phyloP scores from a whole-genome alignment of 2,329 filamentous ascomycete genomes.

The Phialemonium atrogriseum region DNA sequence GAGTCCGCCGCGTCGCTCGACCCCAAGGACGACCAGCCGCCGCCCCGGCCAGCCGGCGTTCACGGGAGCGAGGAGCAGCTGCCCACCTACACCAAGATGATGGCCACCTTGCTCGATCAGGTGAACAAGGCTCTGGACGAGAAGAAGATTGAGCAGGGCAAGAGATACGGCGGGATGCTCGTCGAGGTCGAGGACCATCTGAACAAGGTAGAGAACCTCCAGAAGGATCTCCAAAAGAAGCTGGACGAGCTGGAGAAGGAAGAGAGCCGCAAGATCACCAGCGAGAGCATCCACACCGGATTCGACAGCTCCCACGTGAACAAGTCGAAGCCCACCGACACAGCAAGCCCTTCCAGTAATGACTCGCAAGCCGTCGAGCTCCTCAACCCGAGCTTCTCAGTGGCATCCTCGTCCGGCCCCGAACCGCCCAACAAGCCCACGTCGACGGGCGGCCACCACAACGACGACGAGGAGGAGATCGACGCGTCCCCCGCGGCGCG shows the following conservation, averaged over 20 bases:
- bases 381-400: constrained; percentile 57
- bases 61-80: constrained; percentile 65
- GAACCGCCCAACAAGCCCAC: constrained; percentile 15
- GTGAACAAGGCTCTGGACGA: constrained; percentile 80
- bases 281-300: constrained; percentile 77
- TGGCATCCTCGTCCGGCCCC: constrained; percentile 23
- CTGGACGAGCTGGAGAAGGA: constrained; percentile 77
- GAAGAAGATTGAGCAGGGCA: constrained; percentile 54
- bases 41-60: constrained; percentile 68
- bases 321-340: constrained; percentile 38
- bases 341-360: constrained; percentile 37
- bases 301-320: constrained; percentile 81
- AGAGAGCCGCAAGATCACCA: constrained; percentile 86
- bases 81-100: constrained; percentile 92
- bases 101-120: constrained; percentile 90
- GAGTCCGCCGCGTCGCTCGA: constrained; percentile 61
- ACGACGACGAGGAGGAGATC: constrained; percentile 61
- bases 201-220: constrained; percentile 67
- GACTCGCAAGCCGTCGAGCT: constrained; percentile 54
- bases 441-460: constrained; percentile 16
- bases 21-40: constrained; percentile 66
- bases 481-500: constrained; percentile 72
- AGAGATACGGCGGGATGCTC: constrained; percentile 68
- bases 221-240: constrained; percentile 65
- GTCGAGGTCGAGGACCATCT: constrained; percentile 70